A percentile compares a stretch with the other conserved stretches of the same genome.
phyloP scores from a whole-genome alignment of 192 early-diverging fungal genomes.

The Geosiphon pyriformis region DNA sequence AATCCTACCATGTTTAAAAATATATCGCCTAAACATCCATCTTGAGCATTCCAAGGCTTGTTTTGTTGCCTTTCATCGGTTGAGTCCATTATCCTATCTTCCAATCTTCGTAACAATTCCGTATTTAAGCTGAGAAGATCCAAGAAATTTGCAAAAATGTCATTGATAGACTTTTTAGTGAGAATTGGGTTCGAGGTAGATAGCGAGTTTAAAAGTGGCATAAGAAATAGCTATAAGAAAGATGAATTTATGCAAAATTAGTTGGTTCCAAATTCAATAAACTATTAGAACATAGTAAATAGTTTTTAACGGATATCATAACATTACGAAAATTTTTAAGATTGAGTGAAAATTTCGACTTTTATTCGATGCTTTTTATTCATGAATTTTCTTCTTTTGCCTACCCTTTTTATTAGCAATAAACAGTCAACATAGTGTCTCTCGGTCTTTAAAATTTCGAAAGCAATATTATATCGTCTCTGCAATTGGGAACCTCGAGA shows the following conservation, averaged over 20 bases:
- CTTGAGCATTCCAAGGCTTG: constrained; percentile 29
- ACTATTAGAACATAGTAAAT: too few relatives aligned
- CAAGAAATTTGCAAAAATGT: constrained; percentile 63
- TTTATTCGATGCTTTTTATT: too few relatives aligned
- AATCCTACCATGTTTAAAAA: constrained; percentile 61
- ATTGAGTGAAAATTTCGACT: too few relatives aligned
- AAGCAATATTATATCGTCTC: constrained; percentile 60
- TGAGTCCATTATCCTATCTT: constrained; percentile 42
- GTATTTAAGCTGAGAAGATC: constrained; percentile 57
- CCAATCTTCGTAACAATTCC: constrained; percentile 52
- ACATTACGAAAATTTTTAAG: too few relatives aligned
- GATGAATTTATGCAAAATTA: too few relatives aligned
- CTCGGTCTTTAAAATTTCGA: constrained; percentile 80
- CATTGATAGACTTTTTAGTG: constrained; percentile 50
- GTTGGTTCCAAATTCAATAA: too few relatives aligned
- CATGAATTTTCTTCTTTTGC: too few relatives aligned
- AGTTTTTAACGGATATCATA: too few relatives aligned
- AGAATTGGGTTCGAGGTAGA: constrained; percentile 62
- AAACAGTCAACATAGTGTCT: constrained; percentile 80
- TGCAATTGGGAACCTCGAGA: constrained; percentile 20
- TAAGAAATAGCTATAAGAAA: constrained; percentile 22
- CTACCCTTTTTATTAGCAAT: constrained; percentile 51
- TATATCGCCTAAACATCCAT: constrained; percentile 60
- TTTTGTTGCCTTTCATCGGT: constrained; percentile 23
- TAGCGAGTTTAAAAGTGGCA: constrained; percentile 22